Conservation (phyloP, 257 asterid genomes). For the Gentiana dahurica region DNA sequence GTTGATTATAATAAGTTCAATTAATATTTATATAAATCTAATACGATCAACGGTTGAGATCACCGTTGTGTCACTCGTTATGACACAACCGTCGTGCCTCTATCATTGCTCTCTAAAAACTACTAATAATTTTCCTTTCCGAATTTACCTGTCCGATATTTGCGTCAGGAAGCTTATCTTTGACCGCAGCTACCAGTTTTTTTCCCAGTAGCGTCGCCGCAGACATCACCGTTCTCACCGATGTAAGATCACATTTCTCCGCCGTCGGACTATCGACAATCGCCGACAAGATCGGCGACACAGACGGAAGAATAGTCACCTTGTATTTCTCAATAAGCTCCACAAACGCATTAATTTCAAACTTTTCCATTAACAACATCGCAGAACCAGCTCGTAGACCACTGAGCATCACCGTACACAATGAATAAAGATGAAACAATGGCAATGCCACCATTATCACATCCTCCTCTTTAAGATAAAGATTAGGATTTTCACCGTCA, state of each 20-base stretch:
- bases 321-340: conserved; percentile 11
- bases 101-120: too few species aligned
- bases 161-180: too few species aligned
- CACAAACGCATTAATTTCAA: conserved; percentile 10
- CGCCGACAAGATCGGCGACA: conserved; percentile 17
- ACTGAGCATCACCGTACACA: conserved; percentile 14
- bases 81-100: too few species aligned
- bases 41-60: too few species aligned
- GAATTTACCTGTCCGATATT: conserved; percentile 9
- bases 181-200: conserved; percentile 1
- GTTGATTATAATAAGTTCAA: too few species aligned
- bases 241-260: conserved; percentile 11
- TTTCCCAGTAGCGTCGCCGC: conserved; percentile 22
- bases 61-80: too few species aligned
- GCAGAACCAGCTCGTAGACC: conserved; percentile 20
- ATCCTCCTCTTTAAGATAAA: conserved; percentile 12
- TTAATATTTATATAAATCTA: too few species aligned
- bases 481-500: conserved; percentile 19
- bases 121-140: too few species aligned
- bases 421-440: conserved; percentile 16
- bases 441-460: conserved; percentile 16
- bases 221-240: conserved; percentile 15
- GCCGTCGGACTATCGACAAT: conserved; percentile 17
- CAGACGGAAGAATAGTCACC: conserved; percentile 16
- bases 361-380: conserved; percentile 13